Conservation (phyloP, 495 filamentous ascomycete genomes). For the Lepraria neglecta region DNA sequence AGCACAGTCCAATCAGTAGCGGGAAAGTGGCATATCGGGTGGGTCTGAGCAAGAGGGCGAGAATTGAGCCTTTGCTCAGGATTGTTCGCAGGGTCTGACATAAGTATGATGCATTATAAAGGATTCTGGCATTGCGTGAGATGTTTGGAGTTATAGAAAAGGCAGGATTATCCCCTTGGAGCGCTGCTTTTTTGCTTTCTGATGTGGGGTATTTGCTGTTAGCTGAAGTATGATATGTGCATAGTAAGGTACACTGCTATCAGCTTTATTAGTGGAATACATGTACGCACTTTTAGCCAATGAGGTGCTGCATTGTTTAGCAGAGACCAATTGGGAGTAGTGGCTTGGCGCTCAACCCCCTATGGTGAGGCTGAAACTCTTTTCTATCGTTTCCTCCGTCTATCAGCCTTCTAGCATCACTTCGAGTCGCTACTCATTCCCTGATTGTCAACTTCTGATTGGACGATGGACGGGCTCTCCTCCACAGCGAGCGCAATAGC, state of each 20-base stretch:
- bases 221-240: not conserved
- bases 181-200: not conserved
- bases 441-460: no score
- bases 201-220: not conserved
- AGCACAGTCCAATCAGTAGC: constrained; percentile 48
- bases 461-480: constrained; percentile 30
- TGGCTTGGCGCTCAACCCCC: no score
- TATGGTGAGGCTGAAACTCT: no score
- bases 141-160: constrained; percentile 2
- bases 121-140: not conserved
- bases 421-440: no score
- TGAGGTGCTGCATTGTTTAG: no score
- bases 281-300: no score
- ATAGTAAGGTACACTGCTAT: no score
- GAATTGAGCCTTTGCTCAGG: constrained; percentile 61
- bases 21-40: constrained; percentile 57
- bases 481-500: constrained; percentile 36
- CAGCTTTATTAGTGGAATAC: not conserved
- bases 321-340: no score
- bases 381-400: no score
- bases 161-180: constrained; percentile 3
- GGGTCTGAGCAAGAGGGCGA: constrained; percentile 57
- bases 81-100: constrained; percentile 48
- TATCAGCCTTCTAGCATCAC: no score
- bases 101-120: not conserved